Conservation (phyloP, 2,329 filamentous ascomycete genomes). For the Pyricularia sp. region DNA sequence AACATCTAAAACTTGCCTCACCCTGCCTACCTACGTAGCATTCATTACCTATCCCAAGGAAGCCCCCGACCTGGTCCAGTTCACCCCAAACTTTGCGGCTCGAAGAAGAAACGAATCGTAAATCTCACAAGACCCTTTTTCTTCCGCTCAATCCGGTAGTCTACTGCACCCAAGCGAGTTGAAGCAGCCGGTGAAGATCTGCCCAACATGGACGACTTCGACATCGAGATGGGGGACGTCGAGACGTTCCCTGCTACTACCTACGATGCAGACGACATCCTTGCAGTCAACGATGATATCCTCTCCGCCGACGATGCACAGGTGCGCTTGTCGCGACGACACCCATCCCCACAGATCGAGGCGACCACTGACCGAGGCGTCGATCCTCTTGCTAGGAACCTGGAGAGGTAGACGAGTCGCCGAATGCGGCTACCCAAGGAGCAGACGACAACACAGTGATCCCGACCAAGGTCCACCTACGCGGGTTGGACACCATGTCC, state of each 20-base stretch:
- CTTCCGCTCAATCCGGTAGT: background rate
- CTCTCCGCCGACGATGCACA: slow-evolving; percentile 16
- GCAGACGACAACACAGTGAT: slow-evolving; percentile 20
- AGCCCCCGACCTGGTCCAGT: background rate
- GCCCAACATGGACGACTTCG: slow-evolving; percentile 48
- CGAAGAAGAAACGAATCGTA: background rate
- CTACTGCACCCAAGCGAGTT: background rate
- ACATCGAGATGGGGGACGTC: slow-evolving; percentile 61
- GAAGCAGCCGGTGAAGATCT: background rate
- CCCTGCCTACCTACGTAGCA: background rate
- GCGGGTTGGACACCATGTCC: slow-evolving; percentile 72
- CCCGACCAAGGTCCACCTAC: slow-evolving; percentile 68
- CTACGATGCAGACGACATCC: slow-evolving; percentile 20
- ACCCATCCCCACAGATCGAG: slow-evolving; percentile 4
- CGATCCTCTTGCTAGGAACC: slow-evolving; percentile 20
- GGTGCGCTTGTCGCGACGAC: slow-evolving; percentile 9
- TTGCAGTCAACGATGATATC: slow-evolving; percentile 20
- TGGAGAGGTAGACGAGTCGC: slow-evolving; percentile 29
- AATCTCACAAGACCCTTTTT: background rate
- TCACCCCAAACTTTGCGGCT: background rate
- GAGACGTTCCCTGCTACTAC: slow-evolving; percentile 2
- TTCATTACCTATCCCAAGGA: background rate
- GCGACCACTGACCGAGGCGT: slow-evolving; percentile 4
- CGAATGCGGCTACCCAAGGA: slow-evolving; percentile 12
- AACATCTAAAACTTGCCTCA: background rate